Base-by-base conservation (phyloP, 495 filamentous ascomycete species). In the Aspergillus cristatus region DNA sequence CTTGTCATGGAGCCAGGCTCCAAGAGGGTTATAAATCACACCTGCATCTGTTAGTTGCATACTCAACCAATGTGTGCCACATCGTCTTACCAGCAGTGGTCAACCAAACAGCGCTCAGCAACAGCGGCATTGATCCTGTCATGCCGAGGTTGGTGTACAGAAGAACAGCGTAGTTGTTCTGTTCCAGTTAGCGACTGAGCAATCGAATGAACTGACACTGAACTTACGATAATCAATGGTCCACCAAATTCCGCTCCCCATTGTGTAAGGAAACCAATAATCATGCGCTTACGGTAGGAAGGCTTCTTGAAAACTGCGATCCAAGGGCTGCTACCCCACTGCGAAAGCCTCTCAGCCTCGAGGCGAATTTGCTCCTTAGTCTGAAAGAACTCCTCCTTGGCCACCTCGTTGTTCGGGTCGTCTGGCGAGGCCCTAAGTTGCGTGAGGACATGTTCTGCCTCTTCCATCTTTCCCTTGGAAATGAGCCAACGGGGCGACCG, bases 81-180 rank as follows among this genome's bases (percentile, higher is more conserved):
- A 18, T 30, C 4, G 8, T 11, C 51, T 44, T 42, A 60, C 58
- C 60, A 28, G 68, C 60, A 13, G 61, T 59, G 14, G 67, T 67
- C 28, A 69, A 48, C 65, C 67, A 72, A 10, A 69, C 38, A 12
- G 65, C 62, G 41, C 54, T 58, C n/a, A 74, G 49, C 3, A 74
- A 54, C n/a, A 74, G 42, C 13, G 70, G 70, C 52, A 63, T 65
- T 16, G 45, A 51, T 20, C 59, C 61, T 5, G 47, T 56, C 44
- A 68, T 53, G 18, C 70, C 70, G 6, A 74, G 55, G 15, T 55
- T 60, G 3, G 47, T 56, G 47, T 70, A 74, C n/a, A 74, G 43
- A 10, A 74, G 37, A 14, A 74, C 67, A 1, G 57, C 61, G 40
- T 74, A 74, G 45, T 70, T 72, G 34, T 65, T 64, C 51, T 57